Base-by-base conservation (phyloP, 345 rosid species). In the Citrus hindsii region DNA sequence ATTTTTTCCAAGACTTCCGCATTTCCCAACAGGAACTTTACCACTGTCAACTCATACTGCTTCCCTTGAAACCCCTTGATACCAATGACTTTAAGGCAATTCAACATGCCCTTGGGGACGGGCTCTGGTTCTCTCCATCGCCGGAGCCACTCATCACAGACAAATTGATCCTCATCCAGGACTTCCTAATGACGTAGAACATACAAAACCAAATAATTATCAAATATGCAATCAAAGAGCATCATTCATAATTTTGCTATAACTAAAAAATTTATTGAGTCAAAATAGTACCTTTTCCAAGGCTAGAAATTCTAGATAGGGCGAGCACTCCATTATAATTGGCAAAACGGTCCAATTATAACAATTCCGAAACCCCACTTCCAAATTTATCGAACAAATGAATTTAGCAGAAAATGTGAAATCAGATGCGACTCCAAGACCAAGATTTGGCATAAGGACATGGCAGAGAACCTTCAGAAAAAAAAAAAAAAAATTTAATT, bases 271-370 rank as follows among this genome's bases (percentile, higher is more conserved):
- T 38, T 40, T 28, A 68, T 3, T 13, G 5, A 10, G 42, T 37
- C 32, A 68, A 38, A 68, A 53, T 53, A 1, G 5, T 2, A 40
- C 56, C 72, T 24, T 68, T 33, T 68, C 42, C 30, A 24, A 38
- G 33, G 32, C 72, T 10, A 68, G 72, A 68, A n/a, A 68, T 24
- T 68, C 55, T 25, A 68, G 72, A 68, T n/a, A 38, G 37, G 72
- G 72, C 32, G 56, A 68, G 51, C 32, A 42, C 32, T 40, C 24
- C n/a, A 68, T 28, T 21, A 68, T 24, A 33, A 4, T 6, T 68
- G 55, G 55, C 28, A 68, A 40, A 38, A 40, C 2, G 0, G 30
- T 42, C 72, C 32, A 40, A 21, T 30, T 40, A 22, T 6, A 4
- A 40, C 7, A 40, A 10, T 38, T 38, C 19, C 18, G 55, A 42